These are phyloP conservation scores for Xylaria sp. DNA, from an alignment of 2,329 filamentous ascomycete genomes.

Conservation along the genomic window DNA sequence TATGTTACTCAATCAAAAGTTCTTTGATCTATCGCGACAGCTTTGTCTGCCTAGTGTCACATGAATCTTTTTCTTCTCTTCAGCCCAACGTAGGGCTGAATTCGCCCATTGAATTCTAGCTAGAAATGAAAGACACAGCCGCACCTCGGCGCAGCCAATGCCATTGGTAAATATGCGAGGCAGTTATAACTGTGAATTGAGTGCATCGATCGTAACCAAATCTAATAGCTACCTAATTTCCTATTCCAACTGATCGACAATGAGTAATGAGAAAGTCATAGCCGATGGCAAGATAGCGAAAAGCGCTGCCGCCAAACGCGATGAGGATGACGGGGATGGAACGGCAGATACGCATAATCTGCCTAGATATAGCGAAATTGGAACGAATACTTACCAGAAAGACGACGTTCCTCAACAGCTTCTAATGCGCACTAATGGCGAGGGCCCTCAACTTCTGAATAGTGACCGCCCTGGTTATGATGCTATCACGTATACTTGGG, in stretches of 20 bases:
- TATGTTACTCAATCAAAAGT: neutral
- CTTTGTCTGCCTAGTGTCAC: neutral
- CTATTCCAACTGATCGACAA: neutral
- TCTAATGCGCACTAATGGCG: neutral
- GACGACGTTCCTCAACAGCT: neutral
- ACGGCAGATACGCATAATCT: neutral
- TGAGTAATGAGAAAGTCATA: neutral
- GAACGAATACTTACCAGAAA: neutral
- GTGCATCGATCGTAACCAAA: neutral
- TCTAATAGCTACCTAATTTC: neutral
- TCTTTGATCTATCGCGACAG: neutral
- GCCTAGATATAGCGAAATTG: neutral
- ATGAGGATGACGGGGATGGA: neutral
- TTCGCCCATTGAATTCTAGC: neutral
- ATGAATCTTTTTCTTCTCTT: neutral
- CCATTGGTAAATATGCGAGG: neutral
- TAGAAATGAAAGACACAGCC: slow-evolving; percentile 4
- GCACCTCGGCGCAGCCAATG: slow-evolving; percentile 2
- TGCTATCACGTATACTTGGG: neutral
- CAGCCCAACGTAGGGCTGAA: neutral
- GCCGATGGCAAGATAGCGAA: neutral
- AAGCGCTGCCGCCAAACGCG: neutral
- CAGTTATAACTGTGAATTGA: neutral
- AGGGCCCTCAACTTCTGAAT: neutral
- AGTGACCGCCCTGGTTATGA: neutral